phyloP scores from a whole-genome alignment of 495 filamentous ascomycete genomes.

The Wilcoxina mikolae region DNA sequence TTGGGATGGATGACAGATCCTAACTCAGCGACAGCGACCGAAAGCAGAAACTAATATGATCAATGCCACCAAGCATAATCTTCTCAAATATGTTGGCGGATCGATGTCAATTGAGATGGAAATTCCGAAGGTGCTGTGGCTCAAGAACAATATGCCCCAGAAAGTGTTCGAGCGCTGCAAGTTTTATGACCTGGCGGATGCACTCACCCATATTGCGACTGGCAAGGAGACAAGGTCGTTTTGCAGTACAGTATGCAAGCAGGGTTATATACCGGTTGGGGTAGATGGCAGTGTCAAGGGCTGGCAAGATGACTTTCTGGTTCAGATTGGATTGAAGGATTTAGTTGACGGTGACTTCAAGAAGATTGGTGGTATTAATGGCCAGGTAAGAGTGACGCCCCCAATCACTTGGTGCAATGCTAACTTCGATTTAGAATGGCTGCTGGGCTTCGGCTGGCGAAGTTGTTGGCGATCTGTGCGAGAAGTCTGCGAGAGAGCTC shows the following conservation, averaged over 20 bases:
- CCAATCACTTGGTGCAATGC: too few relatives aligned
- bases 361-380: constrained; percentile 82
- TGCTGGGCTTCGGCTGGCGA: constrained; percentile 81
- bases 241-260: constrained; percentile 89
- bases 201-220: constrained; percentile 90
- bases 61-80: constrained; percentile 78
- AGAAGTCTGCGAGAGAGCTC: constrained; percentile 66
- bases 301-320: constrained; percentile 90
- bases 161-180: constrained; percentile 82
- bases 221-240: constrained; percentile 82
- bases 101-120: constrained; percentile 99
- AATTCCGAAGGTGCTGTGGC: constrained; percentile 90
- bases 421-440: constrained; percentile 71
- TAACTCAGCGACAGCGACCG: constrained; percentile 47
- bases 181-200: constrained; percentile 89
- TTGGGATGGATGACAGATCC: neutral
- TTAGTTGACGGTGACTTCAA: constrained; percentile 72
- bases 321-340: constrained; percentile 67
- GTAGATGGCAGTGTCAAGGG: constrained; percentile 96
- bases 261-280: constrained; percentile 86
- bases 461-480: constrained; percentile 66
- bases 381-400: constrained; percentile 72
- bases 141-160: constrained; percentile 95
- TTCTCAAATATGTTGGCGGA: constrained; percentile 90
- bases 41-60: constrained; percentile 78